Percentiles rank a stretch among this genome's conserved stretches.
Conservation (phyloP, 2,329 filamentous ascomycete species). For the Alternaria tenuissima region DNA sequence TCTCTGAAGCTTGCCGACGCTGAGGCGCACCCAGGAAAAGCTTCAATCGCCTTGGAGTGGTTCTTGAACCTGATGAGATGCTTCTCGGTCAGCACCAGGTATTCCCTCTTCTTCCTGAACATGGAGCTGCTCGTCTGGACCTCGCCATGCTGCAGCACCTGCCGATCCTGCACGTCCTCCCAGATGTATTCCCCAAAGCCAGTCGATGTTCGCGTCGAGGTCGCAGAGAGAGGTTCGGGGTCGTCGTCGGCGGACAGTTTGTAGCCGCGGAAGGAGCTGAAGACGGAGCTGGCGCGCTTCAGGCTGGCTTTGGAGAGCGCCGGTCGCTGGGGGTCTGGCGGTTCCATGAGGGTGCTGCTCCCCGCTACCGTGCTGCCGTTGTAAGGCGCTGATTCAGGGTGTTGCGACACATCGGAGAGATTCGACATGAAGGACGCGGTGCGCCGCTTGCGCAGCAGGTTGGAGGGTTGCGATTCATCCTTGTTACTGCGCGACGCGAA, state of each 20-base stretch:
- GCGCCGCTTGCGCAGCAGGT: constrained; percentile 50
- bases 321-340: constrained; percentile 22
- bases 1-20: neutral
- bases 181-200: constrained; percentile 49
- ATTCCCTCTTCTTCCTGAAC: constrained; percentile 77
- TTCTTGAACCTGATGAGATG: constrained; percentile 74
- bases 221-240: constrained; percentile 54
- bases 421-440: constrained; percentile 48
- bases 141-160: constrained; percentile 72
- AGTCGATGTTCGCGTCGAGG: constrained; percentile 59
- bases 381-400: constrained; percentile 29
- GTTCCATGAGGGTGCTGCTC: constrained; percentile 20
- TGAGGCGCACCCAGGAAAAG: constrained; percentile 58
- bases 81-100: constrained; percentile 73
- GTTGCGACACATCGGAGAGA: constrained; percentile 39
- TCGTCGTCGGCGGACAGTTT: constrained; percentile 63
- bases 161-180: constrained; percentile 46
- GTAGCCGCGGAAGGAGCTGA: constrained; percentile 65
- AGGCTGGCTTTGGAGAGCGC: constrained; percentile 31
- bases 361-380: constrained; percentile 18
- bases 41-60: constrained; percentile 70
- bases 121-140: constrained; percentile 74
- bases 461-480: constrained; percentile 47
- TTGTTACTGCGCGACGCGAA: constrained; percentile 40
- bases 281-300: constrained; percentile 58